Evolutionary conservation across 2,329 filamentous ascomycete species (phyloP), one percentile per base, ranked within the genome.

Genomic region (Claviceps paspali): DNA sequence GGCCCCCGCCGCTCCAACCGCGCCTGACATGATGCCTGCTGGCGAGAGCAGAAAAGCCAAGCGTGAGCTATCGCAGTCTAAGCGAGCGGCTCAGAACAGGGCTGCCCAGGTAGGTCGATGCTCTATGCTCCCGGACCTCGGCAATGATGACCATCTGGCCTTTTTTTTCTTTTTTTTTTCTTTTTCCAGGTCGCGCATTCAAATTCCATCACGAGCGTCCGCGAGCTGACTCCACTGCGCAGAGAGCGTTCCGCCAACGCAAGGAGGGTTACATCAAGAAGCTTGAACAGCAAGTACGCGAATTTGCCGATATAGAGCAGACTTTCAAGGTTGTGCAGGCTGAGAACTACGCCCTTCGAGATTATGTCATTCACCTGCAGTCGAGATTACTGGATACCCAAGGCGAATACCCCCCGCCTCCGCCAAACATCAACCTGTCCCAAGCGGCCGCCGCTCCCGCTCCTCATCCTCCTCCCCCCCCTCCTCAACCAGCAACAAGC

Each of bases 231-330:
- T 17, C 9, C 4, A n/a, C 27, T 10, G 8, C 15, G 46, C 50
- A 98, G 88, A 77, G 91, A 56, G 91, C 91, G 29, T 98, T 98
- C 62, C 83, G 91, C 29, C 87, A 96, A 62, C 82, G 91, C 44
- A 98, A 98, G 57, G 91, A 98, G 61, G 83, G 84, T 32, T 95
- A 98, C 57, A 98, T 98, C 59, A 93, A 93, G 65, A 92, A 93
- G 57, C 72, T 98, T 6, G 91, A 98, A 60, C 82, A 91, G 54
- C 84, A 96, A 55, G 85, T 95, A 36, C 79, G 84, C 50, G 83
- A 91, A 22, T 82, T 76, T 46, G 70, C 75, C 47, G 70, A 76
- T 14, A 73, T 94, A 59, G 82, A 86, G 47, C 73, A 82, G 44
- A 75, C 73, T 39, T 85, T 75, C 59, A 91, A 93, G 57, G 64